Evolutionary conservation across 768 basidiomycete genomes (phyloP).

Genomic region (Ephemerocybe angulata): DNA sequence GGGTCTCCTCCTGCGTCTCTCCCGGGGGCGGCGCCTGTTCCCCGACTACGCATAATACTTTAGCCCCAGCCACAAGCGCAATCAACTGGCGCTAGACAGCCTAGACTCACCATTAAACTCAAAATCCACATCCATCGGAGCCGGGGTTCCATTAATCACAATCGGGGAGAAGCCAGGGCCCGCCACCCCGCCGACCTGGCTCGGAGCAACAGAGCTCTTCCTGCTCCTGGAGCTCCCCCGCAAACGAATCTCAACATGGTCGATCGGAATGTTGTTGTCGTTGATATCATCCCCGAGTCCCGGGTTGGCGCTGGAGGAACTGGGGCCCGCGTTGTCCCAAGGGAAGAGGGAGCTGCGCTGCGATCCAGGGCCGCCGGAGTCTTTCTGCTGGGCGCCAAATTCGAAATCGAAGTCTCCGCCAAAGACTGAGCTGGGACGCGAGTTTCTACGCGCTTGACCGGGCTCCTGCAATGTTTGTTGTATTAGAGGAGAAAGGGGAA

Average conservation of each 20-base stretch:
- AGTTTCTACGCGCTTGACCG: slow-evolving; percentile 75
- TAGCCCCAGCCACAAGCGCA: neutral
- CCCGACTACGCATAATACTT: slow-evolving; percentile 8
- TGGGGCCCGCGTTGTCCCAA: slow-evolving; percentile 75
- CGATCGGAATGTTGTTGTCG: slow-evolving; percentile 42
- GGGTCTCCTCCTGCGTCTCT: slow-evolving; percentile 37
- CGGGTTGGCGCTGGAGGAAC: slow-evolving; percentile 52
- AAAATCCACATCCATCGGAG: slow-evolving; percentile 54
- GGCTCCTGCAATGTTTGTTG: slow-evolving; percentile 65
- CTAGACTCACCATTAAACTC: slow-evolving; percentile 54
- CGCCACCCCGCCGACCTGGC: slow-evolving; percentile 42
- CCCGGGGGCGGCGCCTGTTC: slow-evolving; percentile 16
- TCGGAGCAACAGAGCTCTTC: slow-evolving; percentile 54
- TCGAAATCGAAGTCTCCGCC: slow-evolving; percentile 44
- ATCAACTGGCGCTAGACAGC: no score
- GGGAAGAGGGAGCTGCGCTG: slow-evolving; percentile 74
- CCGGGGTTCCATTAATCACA: slow-evolving; percentile 37
- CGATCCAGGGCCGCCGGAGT: slow-evolving; percentile 41
- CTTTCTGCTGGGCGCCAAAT: slow-evolving; percentile 17
- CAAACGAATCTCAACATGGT: slow-evolving; percentile 30
- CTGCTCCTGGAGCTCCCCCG: slow-evolving; percentile 53
- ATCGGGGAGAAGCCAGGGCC: slow-evolving; percentile 51
- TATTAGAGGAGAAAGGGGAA: slow-evolving; percentile 43
- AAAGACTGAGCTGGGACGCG: slow-evolving; percentile 50
- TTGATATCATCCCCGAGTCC: slow-evolving; percentile 19